Evolutionary conservation across 2,329 filamentous ascomycete genomes (phyloP).

Genomic region (Diaporthe sp.): DNA sequence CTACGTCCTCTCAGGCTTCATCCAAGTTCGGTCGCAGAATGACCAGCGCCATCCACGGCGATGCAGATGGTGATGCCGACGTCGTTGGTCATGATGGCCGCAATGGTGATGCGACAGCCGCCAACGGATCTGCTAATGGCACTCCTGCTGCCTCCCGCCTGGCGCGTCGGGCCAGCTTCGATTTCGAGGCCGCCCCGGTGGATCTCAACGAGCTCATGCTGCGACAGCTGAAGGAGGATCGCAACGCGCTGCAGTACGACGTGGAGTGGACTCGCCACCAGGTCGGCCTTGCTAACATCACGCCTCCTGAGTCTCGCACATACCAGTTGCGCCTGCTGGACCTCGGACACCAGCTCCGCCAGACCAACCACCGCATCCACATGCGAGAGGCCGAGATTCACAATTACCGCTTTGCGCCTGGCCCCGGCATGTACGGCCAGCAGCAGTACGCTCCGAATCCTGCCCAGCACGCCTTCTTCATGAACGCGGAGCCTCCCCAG

Average conservation of each 20-base stretch:
- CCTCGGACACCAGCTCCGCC: conserved; percentile 59
- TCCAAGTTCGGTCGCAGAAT: conserved; percentile 20
- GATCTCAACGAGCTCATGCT: conserved; percentile 49
- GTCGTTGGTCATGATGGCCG: not conserved
- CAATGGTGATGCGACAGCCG: not conserved
- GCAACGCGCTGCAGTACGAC: conserved; percentile 58
- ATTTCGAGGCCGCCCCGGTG: conserved; percentile 37
- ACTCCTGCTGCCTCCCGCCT: not conserved
- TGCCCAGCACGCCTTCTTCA: conserved; percentile 19
- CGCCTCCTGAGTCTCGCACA: conserved; percentile 56
- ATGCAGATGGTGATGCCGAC: conserved; percentile 25
- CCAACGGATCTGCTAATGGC: not conserved
- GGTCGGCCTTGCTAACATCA: conserved; percentile 49
- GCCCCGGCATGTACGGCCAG: not conserved
- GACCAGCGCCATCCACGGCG: conserved; percentile 4
- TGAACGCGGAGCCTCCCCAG: conserved; percentile 33
- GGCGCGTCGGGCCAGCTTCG: conserved; percentile 3
- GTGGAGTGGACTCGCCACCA: conserved; percentile 56
- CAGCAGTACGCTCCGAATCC: not conserved
- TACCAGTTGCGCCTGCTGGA: conserved; percentile 59
- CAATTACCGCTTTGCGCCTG: conserved; percentile 32
- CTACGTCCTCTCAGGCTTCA: not conserved
- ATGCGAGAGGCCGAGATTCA: conserved; percentile 51
- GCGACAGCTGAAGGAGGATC: conserved; percentile 58
- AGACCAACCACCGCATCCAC: conserved; percentile 57